Percentiles rank a stretch among this genome's conserved stretches.
Evolutionary conservation across 2,329 filamentous ascomycete genomes (phyloP).

Genomic region (Fusarium drepaniforme): DNA sequence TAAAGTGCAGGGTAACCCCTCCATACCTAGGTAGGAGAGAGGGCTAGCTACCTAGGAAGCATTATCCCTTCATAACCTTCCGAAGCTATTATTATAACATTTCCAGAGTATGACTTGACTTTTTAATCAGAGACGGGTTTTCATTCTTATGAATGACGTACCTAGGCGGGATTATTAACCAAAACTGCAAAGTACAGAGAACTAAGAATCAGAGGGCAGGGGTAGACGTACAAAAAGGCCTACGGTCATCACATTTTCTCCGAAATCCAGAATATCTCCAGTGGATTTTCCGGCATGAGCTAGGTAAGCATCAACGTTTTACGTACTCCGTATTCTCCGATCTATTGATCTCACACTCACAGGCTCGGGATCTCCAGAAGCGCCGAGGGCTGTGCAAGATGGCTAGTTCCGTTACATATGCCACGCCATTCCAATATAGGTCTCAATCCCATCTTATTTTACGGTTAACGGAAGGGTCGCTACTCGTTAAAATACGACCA

Average conservation of each 20-base stretch:
- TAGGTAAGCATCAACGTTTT: neutral
- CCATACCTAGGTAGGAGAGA: neutral
- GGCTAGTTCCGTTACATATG: neutral
- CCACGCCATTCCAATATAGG: neutral
- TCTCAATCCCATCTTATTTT: neutral
- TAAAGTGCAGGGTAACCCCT: neutral
- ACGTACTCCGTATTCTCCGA: neutral
- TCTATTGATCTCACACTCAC: neutral
- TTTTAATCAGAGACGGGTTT: no score
- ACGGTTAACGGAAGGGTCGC: neutral
- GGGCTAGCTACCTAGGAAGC: neutral
- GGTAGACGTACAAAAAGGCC: neutral
- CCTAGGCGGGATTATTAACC: no score
- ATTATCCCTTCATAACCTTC: neutral
- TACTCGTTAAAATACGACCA: neutral
- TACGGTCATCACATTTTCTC: neutral
- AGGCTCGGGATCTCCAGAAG: neutral
- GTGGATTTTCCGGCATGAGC: neutral
- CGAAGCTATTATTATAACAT: neutral
- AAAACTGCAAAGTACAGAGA: neutral
- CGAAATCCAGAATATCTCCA: neutral
- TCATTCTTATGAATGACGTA: neutral
- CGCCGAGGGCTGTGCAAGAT: neutral
- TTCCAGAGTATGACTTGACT: neutral
- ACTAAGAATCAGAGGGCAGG: no score